A percentile compares a stretch with the other conserved stretches of the same genome.
phyloP scores from a whole-genome alignment of 352 stramenopile genomes.

The Thalassiosira hispida region DNA sequence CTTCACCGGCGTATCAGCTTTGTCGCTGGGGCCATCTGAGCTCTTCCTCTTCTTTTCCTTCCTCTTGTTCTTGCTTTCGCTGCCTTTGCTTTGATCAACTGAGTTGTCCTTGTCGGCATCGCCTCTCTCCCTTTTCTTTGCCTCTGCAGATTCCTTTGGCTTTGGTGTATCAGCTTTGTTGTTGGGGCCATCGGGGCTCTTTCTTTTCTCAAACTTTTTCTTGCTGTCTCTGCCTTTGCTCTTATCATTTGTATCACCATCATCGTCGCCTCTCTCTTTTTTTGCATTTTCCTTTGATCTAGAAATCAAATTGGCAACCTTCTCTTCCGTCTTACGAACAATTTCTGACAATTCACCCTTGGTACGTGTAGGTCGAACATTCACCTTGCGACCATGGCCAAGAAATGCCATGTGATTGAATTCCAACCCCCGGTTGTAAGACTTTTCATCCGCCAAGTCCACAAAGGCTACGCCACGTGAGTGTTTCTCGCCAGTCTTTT shows the following conservation, averaged over 20 bases:
- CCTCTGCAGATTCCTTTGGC: background rate
- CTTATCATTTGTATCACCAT: constrained; percentile 1
- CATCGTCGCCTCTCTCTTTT: background rate
- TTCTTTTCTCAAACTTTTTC: constrained; percentile 9
- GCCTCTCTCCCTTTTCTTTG: background rate
- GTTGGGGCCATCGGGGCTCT: background rate
- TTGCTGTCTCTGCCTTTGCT: constrained; percentile 13
- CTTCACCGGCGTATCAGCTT: background rate
- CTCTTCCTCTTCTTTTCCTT: constrained; percentile 4
- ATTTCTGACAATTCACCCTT: constrained; percentile 75
- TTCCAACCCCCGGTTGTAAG: constrained; percentile 32
- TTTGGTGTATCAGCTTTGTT: constrained; percentile 7
- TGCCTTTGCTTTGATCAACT: constrained; percentile 16
- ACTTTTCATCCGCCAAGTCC: constrained; percentile 55
- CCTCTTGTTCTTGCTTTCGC: constrained; percentile 21
- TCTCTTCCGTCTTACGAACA: constrained; percentile 67
- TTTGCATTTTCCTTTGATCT: constrained; percentile 45
- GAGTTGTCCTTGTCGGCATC: background rate
- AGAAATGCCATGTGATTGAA: constrained; percentile 47
- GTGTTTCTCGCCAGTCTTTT: constrained; percentile 39
- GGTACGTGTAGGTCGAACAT: constrained; percentile 70
- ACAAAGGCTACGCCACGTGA: constrained; percentile 83
- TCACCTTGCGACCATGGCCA: constrained; percentile 55
- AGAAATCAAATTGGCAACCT: constrained; percentile 60
- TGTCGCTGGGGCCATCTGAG: background rate